Base-by-base conservation (phyloP, 2,329 filamentous ascomycete species). In the Colletotrichum ledebouriae region DNA sequence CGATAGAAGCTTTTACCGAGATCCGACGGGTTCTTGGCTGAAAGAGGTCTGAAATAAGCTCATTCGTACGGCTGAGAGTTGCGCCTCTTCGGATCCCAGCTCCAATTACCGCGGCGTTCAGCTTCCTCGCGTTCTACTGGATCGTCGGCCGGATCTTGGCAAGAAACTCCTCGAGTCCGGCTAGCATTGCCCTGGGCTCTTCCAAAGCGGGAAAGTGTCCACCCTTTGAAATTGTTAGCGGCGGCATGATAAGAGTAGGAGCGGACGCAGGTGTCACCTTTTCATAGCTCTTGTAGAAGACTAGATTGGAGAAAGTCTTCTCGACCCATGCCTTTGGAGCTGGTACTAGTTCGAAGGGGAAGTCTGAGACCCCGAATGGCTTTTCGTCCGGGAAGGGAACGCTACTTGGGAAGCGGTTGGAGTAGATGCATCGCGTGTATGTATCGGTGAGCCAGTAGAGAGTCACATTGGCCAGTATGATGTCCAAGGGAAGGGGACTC, bases 361-460 rank as follows among this genome's bases (percentile, higher is more conserved):
- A 53, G 34, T 61, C 41, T 15, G 46, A 42, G 17, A 42, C 20
- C 0, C 58, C 22, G 12, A 53, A 52, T 10, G 47, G 58, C n/a
- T 53, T 42, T 34, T 13, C n/a, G 12, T 17, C 15, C 6, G 34
- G 58, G 13, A 44, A 61, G 22, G 15, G 34, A 0, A 33, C 6
- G 0, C 12, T 12, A 7, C 46, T 3, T 0, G 47, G 58, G 22
- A 34, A 22, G 11, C 84, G 79, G 69, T 88, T 87, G 3, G 82
- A 79, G 73, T 83, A 88, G 41, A 87, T 83, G 13, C 76, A 81
- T 7, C 78, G 79, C 1, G 83, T 80, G 57, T 81, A 81, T 4
- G 79, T 83, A 29, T 81, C 81, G 0, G 84, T 86, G 64, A 87
- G 76, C 86, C 86, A 89, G 72, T 87, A 89, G 5, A 88, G 72